phyloP scores from a whole-genome alignment of 1,284 basidiomycete species.

The Dichomitus squalens region DNA sequence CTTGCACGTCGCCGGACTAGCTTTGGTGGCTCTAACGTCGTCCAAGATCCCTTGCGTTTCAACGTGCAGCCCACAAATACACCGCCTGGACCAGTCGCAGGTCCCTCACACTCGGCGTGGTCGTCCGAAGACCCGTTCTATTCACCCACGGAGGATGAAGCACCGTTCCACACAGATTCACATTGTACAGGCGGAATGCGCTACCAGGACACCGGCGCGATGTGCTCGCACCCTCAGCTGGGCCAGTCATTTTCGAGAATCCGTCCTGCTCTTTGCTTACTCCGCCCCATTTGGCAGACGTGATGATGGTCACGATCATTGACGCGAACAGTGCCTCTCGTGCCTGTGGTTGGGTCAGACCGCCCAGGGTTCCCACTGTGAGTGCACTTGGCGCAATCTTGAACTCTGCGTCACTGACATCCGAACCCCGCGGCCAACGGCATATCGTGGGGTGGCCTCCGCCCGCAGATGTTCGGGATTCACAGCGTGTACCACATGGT shows the following conservation, averaged over 20 bases:
- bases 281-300: conserved; percentile 27
- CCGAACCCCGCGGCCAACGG: conserved; percentile 42
- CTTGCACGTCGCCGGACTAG: conserved; percentile 55
- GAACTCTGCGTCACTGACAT: not conserved
- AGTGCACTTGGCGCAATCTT: not conserved
- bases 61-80: conserved; percentile 26
- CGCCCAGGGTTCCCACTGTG: conserved; percentile 47
- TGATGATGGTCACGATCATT: conserved; percentile 55
- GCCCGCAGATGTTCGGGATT: conserved; percentile 51
- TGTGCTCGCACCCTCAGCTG: conserved; percentile 43
- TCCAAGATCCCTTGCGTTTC: conserved; percentile 47
- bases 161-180: conserved; percentile 23
- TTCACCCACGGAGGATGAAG: conserved; percentile 36
- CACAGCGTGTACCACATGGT: conserved; percentile 50
- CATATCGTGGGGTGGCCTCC: conserved; percentile 62
- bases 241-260: conserved; percentile 48
- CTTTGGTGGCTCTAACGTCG: conserved; percentile 51
- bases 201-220: conserved; percentile 32
- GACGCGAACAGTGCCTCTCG: conserved; percentile 40
- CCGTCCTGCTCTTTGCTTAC: conserved; percentile 17
- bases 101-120: conserved; percentile 29
- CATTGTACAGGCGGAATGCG: conserved; percentile 21
- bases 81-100: conserved; percentile 1
- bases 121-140: conserved; percentile 49
- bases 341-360: conserved; percentile 55